Conservation (phyloP, 495 filamentous ascomycete species). For the Penicillium herquei region DNA sequence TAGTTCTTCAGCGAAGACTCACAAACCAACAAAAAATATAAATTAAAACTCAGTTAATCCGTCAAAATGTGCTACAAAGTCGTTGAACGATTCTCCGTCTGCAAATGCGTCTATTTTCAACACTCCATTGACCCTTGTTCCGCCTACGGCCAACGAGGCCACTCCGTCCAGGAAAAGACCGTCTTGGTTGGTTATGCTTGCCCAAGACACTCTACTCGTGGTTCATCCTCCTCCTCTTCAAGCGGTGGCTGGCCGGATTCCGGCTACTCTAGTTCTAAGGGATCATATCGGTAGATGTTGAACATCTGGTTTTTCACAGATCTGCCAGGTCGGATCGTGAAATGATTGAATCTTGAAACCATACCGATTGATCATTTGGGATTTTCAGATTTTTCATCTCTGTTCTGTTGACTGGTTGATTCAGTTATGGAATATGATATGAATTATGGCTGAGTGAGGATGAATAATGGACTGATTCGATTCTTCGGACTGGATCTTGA, state of each 20-base stretch:
- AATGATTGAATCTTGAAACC: too few species aligned
- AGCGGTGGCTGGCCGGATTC: conserved; percentile 47
- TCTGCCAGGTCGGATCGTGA: not conserved
- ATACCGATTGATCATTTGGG: not conserved
- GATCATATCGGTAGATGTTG: conserved; percentile 16
- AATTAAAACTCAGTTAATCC: not conserved
- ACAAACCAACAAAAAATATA: not conserved
- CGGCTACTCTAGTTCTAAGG: conserved; percentile 49
- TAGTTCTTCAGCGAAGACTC: too few species aligned
- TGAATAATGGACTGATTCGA: not conserved
- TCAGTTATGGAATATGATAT: too few species aligned
- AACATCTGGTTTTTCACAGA: not conserved
- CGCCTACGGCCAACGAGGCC: conserved; percentile 68
- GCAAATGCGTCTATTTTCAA: conserved; percentile 77
- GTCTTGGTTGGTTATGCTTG: conserved; percentile 82
- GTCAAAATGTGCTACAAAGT: conserved; percentile 69
- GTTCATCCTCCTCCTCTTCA: conserved; percentile 15
- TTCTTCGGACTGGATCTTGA: not conserved
- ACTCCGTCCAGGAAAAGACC: conserved; percentile 67
- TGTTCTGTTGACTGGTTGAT: too few species aligned
- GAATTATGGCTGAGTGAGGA: not conserved
- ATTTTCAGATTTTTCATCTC: not conserved
- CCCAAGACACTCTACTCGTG: conserved; percentile 52
- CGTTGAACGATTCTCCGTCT: conserved; percentile 74
- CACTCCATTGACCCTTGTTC: conserved; percentile 75